A percentile compares a stretch with the other conserved stretches of the same genome.
phyloP scores from a whole-genome alignment of 2,329 filamentous ascomycete species.

The Aspergillus clavatus region DNA sequence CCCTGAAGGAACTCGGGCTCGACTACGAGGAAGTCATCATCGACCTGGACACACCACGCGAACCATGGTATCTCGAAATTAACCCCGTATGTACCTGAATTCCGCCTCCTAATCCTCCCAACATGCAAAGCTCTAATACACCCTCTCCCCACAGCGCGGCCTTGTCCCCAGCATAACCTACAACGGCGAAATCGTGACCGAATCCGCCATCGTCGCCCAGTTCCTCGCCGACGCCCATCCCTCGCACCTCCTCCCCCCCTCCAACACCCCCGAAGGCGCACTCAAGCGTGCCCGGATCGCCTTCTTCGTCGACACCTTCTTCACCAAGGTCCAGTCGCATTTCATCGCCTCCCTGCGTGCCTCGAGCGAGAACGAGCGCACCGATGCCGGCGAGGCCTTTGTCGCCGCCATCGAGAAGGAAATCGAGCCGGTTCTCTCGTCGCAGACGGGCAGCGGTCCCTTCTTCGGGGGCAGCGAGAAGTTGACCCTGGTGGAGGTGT shows the following conservation, averaged over 20 bases:
- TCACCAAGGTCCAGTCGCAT: constrained; percentile 53
- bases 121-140: not conserved
- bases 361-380: constrained; percentile 47
- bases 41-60: constrained; percentile 63
- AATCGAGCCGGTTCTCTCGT: constrained; percentile 63
- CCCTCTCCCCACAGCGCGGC: constrained; percentile 51
- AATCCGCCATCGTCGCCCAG: constrained; percentile 67
- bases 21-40: constrained; percentile 68
- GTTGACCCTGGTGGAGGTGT: constrained; percentile 67
- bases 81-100: constrained; percentile 56
- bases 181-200: constrained; percentile 65
- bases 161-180: constrained; percentile 68
- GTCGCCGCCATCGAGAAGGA: constrained; percentile 60
- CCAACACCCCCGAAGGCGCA: constrained; percentile 50
- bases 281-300: constrained; percentile 61
- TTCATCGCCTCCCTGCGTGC: constrained; percentile 48
- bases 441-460: constrained; percentile 44
- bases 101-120: too few species aligned
- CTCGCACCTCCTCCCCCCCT: constrained; percentile 57
- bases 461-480: constrained; percentile 62
- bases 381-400: constrained; percentile 47
- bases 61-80: constrained; percentile 68
- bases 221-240: constrained; percentile 68
- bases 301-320: constrained; percentile 69
- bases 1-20: constrained; percentile 61